Conservation (phyloP, 2,329 filamentous ascomycete genomes). For the Fusarium algeriense region DNA sequence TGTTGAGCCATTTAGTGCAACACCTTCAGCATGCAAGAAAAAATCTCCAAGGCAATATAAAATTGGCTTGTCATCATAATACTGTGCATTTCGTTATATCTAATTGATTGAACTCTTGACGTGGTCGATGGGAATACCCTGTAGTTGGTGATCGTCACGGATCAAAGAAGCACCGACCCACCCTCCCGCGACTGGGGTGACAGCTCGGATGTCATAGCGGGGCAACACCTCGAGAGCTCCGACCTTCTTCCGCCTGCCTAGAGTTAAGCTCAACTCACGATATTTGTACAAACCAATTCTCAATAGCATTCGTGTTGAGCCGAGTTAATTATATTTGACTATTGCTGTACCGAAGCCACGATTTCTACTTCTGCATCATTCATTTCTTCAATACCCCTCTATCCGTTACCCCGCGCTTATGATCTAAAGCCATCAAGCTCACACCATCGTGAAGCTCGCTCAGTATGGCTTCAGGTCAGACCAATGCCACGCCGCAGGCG, state of each 20-base stretch:
- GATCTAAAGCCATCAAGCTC: conserved; percentile 34
- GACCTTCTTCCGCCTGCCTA: conserved; percentile 47
- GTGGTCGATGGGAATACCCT: neutral
- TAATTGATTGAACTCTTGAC: too few relatives aligned
- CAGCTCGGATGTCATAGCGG: conserved; percentile 46
- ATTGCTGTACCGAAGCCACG: neutral
- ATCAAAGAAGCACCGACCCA: conserved; percentile 16
- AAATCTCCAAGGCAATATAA: neutral
- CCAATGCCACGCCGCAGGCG: conserved; percentile 62
- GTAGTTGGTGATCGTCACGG: neutral
- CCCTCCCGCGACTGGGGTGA: conserved; percentile 2
- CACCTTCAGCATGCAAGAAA: accelerated
- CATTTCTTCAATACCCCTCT: neutral
- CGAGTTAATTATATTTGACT: conserved; percentile 2
- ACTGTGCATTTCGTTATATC: neutral
- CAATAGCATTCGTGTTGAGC: conserved; percentile 32
- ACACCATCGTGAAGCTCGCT: conserved; percentile 44
- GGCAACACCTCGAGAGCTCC: conserved; percentile 40
- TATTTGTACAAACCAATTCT: conserved; percentile 10
- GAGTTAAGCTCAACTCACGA: conserved; percentile 38
- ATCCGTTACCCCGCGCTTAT: conserved; percentile 35
- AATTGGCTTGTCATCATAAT: neutral
- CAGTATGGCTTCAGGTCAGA: conserved; percentile 48
- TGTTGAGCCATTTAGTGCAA: too few relatives aligned
- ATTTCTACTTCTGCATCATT: neutral